Conservation (phyloP, 441 rosid genomes). For the Cnidoscolus chayamansa region DNA sequence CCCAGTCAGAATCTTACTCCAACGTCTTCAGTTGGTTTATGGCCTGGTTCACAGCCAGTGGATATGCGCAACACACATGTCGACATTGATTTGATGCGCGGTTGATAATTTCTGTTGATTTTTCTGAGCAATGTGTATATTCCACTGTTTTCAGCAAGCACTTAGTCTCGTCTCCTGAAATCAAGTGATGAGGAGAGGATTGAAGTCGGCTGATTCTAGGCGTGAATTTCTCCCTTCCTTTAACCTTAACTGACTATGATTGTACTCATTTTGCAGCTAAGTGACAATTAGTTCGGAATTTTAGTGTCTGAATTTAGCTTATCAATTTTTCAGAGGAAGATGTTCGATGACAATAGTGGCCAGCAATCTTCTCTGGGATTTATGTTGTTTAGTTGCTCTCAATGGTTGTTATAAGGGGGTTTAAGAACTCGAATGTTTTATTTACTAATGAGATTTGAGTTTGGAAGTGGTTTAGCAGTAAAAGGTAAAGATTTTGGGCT, state of each 20-base stretch:
- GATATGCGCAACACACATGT: constrained; percentile 65
- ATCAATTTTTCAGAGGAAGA: background rate
- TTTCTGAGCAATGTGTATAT: constrained; percentile 37
- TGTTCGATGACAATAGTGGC: background rate
- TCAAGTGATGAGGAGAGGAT: constrained; percentile 23
- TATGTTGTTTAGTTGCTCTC: background rate
- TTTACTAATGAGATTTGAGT: background rate
- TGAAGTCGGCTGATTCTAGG: constrained; percentile 29
- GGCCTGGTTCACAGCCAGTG: constrained; percentile 66
- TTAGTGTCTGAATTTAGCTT: constrained; percentile 12
- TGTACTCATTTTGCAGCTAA: constrained; percentile 34
- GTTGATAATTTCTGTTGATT: constrained; percentile 37
- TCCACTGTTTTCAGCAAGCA: constrained; percentile 26
- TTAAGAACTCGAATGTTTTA: background rate
- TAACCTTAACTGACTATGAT: constrained; percentile 28
- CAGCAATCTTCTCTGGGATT: background rate
- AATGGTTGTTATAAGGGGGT: background rate
- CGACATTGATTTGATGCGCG: constrained; percentile 90
- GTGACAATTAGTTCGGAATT: constrained; percentile 22
- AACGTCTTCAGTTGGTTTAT: constrained; percentile 47
- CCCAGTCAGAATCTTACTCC: constrained; percentile 60
- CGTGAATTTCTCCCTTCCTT: constrained; percentile 24
- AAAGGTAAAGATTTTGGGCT: too few species aligned
- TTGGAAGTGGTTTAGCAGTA: too few species aligned
- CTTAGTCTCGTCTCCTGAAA: constrained; percentile 28